Base-by-base conservation (phyloP, 2,329 filamentous ascomycete species). In the Colletotrichum tabaci region DNA sequence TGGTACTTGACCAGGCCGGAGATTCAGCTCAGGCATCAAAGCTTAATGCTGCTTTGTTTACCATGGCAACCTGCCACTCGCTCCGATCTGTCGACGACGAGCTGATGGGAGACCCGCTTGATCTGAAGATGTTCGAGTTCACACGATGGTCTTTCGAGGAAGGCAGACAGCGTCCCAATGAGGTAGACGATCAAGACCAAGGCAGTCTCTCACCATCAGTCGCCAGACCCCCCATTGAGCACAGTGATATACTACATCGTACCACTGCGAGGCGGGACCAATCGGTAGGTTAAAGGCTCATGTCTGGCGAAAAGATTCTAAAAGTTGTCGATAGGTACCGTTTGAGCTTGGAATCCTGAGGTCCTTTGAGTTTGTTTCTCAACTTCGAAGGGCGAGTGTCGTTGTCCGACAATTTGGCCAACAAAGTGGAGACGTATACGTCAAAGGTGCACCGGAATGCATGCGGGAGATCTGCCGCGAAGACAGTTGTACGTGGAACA, bases 61-160 rank as follows among this genome's bases (percentile, higher is more conserved):
- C 95, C 0, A 99, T 99, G 96, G 95, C 96, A 10, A 99, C 96
- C 0, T 99, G 96, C 70, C 96, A 99, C 80, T 97, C 96, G 0
- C 86, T 99, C 10, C 90, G 95, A 57, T 89, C 92, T 13, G 92
- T 99, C 18, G 95, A 98, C 73, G 92, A 90, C 58, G 95, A 98
- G 79, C 88, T 98, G 50, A 88, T 99, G 44, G 96, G 96, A 1
- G 96, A 99, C 77, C 96, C 97, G 5, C 86, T 99, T 2, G 96
- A 99, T 80, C 87, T 98, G 68, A 98, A 98, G 80, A 99, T 99
- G 96, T 99, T 99, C 79, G 92, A 98, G 74, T 99, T 98, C 76
- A 98, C 96, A 0, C 89, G 89, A 7, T 99, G 96, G 96, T 89
- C 90, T 4, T 99, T 94, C 76, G 93, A 98, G 79, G 96, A 99